These are phyloP conservation scores for Diaporthe capsici DNA, from an alignment of 2,329 filamentous ascomycete genomes.

Conservation along the genomic window DNA sequence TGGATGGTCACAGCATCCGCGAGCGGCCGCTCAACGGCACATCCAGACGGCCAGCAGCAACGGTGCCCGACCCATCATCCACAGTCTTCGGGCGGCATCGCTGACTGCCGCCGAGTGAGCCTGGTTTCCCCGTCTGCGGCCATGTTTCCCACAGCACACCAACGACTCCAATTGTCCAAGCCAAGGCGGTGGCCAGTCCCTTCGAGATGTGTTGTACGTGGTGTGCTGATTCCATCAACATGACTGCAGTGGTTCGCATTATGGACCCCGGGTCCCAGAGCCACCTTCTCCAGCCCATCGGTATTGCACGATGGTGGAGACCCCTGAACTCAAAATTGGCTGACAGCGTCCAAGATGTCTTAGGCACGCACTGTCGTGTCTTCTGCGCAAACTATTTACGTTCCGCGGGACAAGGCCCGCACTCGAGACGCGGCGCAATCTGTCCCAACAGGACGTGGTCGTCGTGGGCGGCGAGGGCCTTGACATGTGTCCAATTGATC, in stretches of 20 bases:
- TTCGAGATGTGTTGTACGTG: neutral
- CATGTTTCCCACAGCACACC: neutral
- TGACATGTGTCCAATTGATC: neutral
- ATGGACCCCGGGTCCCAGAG: neutral
- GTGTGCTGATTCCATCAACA: neutral
- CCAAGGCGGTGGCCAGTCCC: neutral
- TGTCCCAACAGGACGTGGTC: neutral
- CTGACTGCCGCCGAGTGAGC: neutral
- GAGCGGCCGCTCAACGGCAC: conserved; percentile 4
- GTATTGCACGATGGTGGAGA: neutral
- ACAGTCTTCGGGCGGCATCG: neutral
- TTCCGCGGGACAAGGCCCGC: neutral
- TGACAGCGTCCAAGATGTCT: neutral
- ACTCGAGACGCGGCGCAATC: neutral
- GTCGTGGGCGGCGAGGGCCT: neutral
- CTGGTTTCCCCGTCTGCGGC: neutral
- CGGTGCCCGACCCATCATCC: neutral
- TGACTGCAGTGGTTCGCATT: neutral
- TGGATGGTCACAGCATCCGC: neutral
- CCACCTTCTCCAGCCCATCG: neutral
- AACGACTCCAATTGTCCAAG: neutral
- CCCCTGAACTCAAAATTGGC: neutral
- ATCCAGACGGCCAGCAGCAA: neutral
- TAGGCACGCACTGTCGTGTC: neutral
- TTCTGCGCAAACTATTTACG: neutral